phyloP scores from a whole-genome alignment of 306 rosid species.

The Sesbania bispinosa region DNA sequence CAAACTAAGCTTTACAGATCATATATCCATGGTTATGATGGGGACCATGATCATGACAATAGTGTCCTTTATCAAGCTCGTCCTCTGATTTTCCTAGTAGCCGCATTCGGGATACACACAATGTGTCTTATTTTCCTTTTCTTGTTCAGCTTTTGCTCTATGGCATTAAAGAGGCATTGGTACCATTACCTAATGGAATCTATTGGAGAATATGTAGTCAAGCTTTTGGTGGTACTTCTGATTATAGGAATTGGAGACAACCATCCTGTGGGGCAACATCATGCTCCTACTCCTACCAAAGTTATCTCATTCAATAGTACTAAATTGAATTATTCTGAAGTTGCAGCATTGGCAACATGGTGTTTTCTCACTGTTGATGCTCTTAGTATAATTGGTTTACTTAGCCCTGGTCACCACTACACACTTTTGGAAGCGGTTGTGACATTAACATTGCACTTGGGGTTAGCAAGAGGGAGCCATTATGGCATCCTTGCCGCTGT shows the following conservation, averaged over 20 bases:
- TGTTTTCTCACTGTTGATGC: neutral
- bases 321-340: neutral
- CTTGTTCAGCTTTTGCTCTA: neutral
- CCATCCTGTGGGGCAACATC: too few relatives aligned
- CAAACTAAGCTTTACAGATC: neutral
- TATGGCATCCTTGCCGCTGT: neutral
- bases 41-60: neutral
- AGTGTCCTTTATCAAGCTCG: neutral
- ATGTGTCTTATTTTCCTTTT: neutral
- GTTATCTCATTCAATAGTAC: too few relatives aligned
- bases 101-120: neutral
- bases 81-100: neutral
- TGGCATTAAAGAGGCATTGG: neutral
- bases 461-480: neutral
- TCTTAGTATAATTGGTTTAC: neutral
- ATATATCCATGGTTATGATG: neutral
- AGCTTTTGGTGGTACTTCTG: neutral
- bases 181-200: neutral
- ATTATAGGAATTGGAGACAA: neutral
- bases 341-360: neutral
- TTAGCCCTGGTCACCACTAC: neutral
- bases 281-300: too few relatives aligned
- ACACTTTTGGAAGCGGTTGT: neutral
- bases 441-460: conserved; percentile 11
- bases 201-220: neutral